These are phyloP conservation scores for Aspergillus phoenicis DNA, from an alignment of 2,329 filamentous ascomycete genomes.

Conservation along the genomic window DNA sequence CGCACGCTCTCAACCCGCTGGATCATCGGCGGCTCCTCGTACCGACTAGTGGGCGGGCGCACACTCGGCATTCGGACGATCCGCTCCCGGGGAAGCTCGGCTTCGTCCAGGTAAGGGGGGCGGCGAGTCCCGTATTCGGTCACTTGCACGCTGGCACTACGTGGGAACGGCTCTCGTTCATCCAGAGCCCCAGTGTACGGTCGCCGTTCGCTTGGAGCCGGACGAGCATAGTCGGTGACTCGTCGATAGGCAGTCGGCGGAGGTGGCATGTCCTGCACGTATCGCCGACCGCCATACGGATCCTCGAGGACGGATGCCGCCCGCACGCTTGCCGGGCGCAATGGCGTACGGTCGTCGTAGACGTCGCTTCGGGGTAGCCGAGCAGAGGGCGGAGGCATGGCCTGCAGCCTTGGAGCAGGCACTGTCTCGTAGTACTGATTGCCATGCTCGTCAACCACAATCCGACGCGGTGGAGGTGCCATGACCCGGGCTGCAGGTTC, in stretches of 20 bases:
- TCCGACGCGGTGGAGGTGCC: constrained; percentile 62
- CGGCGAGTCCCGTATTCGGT: constrained; percentile 44
- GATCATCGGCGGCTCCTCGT: constrained; percentile 45
- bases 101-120: constrained; percentile 63
- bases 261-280: constrained; percentile 50
- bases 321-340: constrained; percentile 39
- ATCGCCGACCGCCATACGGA: constrained; percentile 43
- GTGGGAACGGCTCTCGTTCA: constrained; percentile 38
- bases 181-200: constrained; percentile 36
- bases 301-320: constrained; percentile 48
- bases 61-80: constrained; percentile 60
- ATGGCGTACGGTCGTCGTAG: constrained; percentile 36
- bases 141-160: constrained; percentile 46
- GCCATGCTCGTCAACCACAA: constrained; percentile 81
- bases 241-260: constrained; percentile 45
- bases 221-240: constrained; percentile 40
- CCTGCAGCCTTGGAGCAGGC: constrained; percentile 39
- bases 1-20: constrained; percentile 47
- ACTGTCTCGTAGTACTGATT: constrained; percentile 72
- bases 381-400: constrained; percentile 37
- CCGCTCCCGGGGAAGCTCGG: constrained; percentile 61
- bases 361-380: constrained; percentile 36
- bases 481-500: constrained; percentile 50
- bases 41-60: constrained; percentile 54
- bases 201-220: constrained; percentile 33